phyloP scores from a whole-genome alignment of 1,139 yeast species.

The Saccharomyces pastorianus region DNA sequence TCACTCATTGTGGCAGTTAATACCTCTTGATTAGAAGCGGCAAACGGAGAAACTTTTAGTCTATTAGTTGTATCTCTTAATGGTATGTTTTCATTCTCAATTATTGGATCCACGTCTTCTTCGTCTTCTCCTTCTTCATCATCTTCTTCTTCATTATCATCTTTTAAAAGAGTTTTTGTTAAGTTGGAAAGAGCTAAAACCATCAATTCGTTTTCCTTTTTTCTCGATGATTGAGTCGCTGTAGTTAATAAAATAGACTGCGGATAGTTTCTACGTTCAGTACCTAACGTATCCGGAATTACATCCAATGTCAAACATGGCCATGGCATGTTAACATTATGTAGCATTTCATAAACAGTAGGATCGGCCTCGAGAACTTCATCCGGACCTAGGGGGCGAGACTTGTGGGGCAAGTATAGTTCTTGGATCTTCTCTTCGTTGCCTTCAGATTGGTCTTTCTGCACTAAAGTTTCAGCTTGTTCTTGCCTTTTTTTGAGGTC shows the following conservation, averaged over 20 bases:
- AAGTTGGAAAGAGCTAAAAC: constrained; percentile 77
- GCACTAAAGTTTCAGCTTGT: constrained; percentile 33
- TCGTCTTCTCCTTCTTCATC: constrained; percentile 66
- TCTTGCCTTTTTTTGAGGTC: constrained; percentile 25
- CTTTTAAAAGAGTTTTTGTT: constrained; percentile 76
- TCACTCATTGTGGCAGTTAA: constrained; percentile 86
- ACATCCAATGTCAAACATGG: constrained; percentile 90
- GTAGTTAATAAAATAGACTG: constrained; percentile 80
- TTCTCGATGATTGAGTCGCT: constrained; percentile 87
- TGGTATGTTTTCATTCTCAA: constrained; percentile 75
- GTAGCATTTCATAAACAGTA: constrained; percentile 91
- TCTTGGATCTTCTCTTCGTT: constrained; percentile 27
- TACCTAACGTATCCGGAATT: constrained; percentile 78
- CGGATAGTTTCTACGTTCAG: constrained; percentile 84
- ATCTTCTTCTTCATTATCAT: constrained; percentile 68
- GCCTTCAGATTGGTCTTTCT: constrained; percentile 27
- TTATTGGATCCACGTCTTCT: constrained; percentile 70
- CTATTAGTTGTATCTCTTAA: constrained; percentile 82
- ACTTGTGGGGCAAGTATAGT: constrained; percentile 77
- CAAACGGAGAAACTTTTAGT: constrained; percentile 75
- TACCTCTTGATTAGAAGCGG: constrained; percentile 47
- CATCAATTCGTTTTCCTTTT: constrained; percentile 80
- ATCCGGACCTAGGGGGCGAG: constrained; percentile 87
- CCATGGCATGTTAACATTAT: constrained; percentile 91
- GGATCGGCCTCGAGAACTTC: constrained; percentile 97